These are phyloP conservation scores for Solanum lignicaule DNA, from an alignment of 257 asterid genomes.

Conservation along the genomic window DNA sequence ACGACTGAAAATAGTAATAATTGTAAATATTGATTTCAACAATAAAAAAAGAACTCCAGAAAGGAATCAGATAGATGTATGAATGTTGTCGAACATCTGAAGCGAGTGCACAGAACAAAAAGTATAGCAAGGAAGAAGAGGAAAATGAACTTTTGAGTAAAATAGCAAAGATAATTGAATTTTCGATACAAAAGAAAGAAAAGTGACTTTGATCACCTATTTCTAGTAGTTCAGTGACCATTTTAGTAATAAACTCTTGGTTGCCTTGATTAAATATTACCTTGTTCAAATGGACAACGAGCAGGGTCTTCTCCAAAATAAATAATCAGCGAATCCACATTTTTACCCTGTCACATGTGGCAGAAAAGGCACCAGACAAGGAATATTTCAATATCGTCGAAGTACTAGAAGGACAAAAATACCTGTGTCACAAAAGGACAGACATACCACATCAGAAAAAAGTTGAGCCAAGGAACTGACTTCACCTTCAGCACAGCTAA, in stretches of 20 bases:
- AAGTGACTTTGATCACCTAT: background rate
- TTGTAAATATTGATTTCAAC: background rate
- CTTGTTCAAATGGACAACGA: conserved; percentile 73
- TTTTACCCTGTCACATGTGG: conserved; percentile 31
- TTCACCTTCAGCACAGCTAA: conserved; percentile 51
- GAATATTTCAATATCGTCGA: background rate
- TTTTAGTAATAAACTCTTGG: background rate
- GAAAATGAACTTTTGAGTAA: background rate
- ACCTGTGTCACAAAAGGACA: background rate
- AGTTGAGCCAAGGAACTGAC: conserved; percentile 66
- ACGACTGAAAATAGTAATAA: background rate
- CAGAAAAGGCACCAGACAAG: background rate
- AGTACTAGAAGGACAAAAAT: background rate
- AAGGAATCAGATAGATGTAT: background rate
- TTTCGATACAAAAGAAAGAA: background rate
- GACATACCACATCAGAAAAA: conserved; percentile 63
- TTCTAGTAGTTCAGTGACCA: background rate
- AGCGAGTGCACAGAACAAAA: background rate
- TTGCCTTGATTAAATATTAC: conserved; percentile 9
- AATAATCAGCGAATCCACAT: conserved; percentile 50
- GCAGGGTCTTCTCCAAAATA: conserved; percentile 70
- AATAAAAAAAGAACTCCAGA: background rate
- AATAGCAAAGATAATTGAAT: background rate
- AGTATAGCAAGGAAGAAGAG: background rate
- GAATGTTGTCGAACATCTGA: background rate